phyloP scores from a whole-genome alignment of 164 flowering plant genomes.

The Berberis thunbergii region DNA sequence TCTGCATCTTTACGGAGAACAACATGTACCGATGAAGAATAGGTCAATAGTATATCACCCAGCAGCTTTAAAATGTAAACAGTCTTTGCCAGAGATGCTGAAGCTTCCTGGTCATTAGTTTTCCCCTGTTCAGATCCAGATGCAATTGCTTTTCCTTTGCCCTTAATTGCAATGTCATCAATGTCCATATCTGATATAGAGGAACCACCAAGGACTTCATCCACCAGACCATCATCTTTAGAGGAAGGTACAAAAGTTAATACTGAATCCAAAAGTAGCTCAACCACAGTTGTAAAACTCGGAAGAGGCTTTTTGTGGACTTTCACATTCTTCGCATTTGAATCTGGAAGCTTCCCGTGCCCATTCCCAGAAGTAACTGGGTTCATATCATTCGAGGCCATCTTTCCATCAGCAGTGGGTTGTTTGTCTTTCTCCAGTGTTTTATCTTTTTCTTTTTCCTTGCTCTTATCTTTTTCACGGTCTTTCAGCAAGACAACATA shows the following conservation, averaged over 20 bases:
- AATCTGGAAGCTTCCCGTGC: conserved; percentile 51
- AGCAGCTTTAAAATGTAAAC: conserved; percentile 81
- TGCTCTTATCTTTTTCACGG: conserved; percentile 76
- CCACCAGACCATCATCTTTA: conserved; percentile 36
- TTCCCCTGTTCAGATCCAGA: conserved; percentile 43
- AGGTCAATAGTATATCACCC: conserved; percentile 79
- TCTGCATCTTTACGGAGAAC: conserved; percentile 81
- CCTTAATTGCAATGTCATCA: conserved; percentile 60
- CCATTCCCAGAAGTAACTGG: conserved; percentile 31
- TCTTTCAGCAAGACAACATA: conserved; percentile 74
- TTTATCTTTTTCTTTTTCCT: conserved; percentile 62
- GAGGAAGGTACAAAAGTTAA: conserved; percentile 52
- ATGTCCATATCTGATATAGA: conserved; percentile 74
- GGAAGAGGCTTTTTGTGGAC: conserved; percentile 63
- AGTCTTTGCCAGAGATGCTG: conserved; percentile 73
- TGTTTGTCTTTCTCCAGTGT: conserved; percentile 37
- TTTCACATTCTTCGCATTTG: conserved; percentile 48
- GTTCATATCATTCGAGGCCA: conserved; percentile 21
- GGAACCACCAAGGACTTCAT: conserved; percentile 24
- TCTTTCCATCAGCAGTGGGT: conserved; percentile 48
- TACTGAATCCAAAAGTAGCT: conserved; percentile 74
- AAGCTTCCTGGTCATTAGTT: conserved; percentile 44
- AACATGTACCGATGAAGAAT: conserved; percentile 67
- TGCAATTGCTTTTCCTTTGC: conserved; percentile 91
- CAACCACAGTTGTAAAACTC: conserved; percentile 72